Conservation (phyloP, 1,139 yeast species). For the Kodamaea anthophila region DNA sequence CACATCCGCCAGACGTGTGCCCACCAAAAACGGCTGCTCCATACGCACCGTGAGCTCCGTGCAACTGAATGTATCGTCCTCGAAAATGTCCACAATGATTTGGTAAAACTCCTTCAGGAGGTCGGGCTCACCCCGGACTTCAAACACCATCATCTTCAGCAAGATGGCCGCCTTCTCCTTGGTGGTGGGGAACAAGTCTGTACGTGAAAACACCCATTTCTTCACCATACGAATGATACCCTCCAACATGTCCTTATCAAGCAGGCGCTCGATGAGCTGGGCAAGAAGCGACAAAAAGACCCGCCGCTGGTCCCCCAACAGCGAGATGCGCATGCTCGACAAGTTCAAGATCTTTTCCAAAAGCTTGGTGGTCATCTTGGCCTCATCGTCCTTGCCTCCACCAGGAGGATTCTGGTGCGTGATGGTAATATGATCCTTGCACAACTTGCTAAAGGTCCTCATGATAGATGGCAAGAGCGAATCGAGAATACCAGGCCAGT, state of each 20-base stretch:
- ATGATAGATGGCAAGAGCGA: conserved; percentile 68
- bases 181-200: conserved; percentile 85
- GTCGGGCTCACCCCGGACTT: conserved; percentile 76
- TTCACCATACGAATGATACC: conserved; percentile 76
- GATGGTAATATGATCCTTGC: conserved; percentile 80
- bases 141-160: conserved; percentile 91
- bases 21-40: conserved; percentile 96
- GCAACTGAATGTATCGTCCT: conserved; percentile 69
- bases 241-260: conserved; percentile 67
- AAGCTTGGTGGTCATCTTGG: conserved; percentile 69
- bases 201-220: conserved; percentile 81
- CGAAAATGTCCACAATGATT: conserved; percentile 83
- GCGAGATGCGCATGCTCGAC: conserved; percentile 73
- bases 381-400: conserved; percentile 47
- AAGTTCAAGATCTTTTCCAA: conserved; percentile 73
- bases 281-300: conserved; percentile 81
- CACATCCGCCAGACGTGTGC: conserved; percentile 79
- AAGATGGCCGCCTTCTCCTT: conserved; percentile 95
- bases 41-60: conserved; percentile 90
- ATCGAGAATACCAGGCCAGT: conserved; percentile 69
- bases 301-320: conserved; percentile 88
- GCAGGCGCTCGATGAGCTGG: conserved; percentile 83
- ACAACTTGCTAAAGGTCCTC: conserved; percentile 82
- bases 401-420: conserved; percentile 46
- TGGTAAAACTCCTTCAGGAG: conserved; percentile 78